Evolutionary conservation across 2,329 filamentous ascomycete species (phyloP), one percentile per base, ranked within the genome.

Genomic region (Trichoderma breve): DNA sequence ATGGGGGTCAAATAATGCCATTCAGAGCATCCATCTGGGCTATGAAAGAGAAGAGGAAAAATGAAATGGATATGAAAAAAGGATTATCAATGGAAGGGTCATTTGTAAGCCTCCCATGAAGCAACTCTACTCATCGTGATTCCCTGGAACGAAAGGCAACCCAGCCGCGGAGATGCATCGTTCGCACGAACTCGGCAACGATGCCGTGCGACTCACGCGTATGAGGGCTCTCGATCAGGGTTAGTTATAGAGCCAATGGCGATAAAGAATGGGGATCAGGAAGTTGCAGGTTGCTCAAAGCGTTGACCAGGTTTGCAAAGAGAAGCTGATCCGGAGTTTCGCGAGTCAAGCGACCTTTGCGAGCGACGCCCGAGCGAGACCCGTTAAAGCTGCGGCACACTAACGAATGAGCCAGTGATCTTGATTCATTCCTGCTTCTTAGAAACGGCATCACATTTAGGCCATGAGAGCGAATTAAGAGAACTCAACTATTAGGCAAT

Each of bases 61-160:
- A 2, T 1, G 2, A 47, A 3, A n/a, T 8, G 36, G 6, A 15
- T 18, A 12, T 4, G 9, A 8, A 39, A 39, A 39, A 21, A 47
- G 14, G 18, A 47, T 47, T n/a, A 47, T 47, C 14, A 47, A 21
- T 47, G 15, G 21, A 1, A n/a, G 5, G 1, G 0, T 4, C 43
- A 18, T 47, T 47, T 47, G 18, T 18, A 47, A 18, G 18, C 43
- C 43, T 47, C 18, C 15, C 43, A 1, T 47, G 43, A 2, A 47
- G 43, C 1, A 8, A n/a, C n/a, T 47, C 3, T 4, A 3, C 7
- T 47, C 18, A 47, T 47, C 4, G 2, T 21, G 7, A 21, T 47
- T 0, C 1, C 2, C 43, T 47, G 9, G 1, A 47, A 3, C 0
- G 4, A 4, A 47, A 21, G n/a, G n/a, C 18, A 21, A 6, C 43